Base-by-base conservation (phyloP, 2,329 filamentous ascomycete genomes). In the Fusarium brevicatenulatum region DNA sequence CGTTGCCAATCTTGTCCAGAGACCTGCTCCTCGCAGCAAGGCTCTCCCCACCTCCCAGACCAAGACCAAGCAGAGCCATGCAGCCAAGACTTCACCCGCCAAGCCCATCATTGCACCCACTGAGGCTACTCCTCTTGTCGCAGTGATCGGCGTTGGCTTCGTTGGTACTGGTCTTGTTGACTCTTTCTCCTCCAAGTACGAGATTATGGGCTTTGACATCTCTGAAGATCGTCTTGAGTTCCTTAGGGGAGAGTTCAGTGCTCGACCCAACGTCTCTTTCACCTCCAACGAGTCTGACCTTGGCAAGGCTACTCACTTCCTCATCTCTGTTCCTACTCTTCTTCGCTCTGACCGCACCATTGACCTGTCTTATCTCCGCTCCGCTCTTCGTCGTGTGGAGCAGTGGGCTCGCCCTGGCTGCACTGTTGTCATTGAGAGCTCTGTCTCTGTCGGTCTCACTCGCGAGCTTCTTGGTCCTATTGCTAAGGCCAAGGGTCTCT, bases 381-480 rank as follows among this genome's bases (percentile, higher is more conserved):
- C 79, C 43, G 86, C 86, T 1, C 77, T 88, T 10, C 68, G 62
- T 4, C 81, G 80, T 12, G 83, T 88, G 2, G 78, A 78, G 9
- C 73, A 69, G 16, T 78, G 84, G 55, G 86, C 83, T 7, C 79
- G 82, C 2, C 80, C 78, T 9, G 86, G 86, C 1, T 82, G 83
- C 1, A 85, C 83, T 4, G 81, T 88, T 16, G 84, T 88, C 34
- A 83, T 88, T 39, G 87, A 89, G 75, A 86, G 84, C 63, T 86
- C 84, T 6, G 86, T 88, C 21, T 83, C 86, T 18, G 84, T 88
- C 19, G 87, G 86, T n/a, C 86, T 86, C 82, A 89, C 87, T 2
- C 81, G 87, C n/a, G 65, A 82, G 23, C 81, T 89, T 2, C 82
- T 88, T 15, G 84, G 83, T 0, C 84, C 85, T 4, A 76, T 88